Base-by-base conservation (phyloP, 2,329 filamentous ascomycete species). In the Penicillium brevicompactum region DNA sequence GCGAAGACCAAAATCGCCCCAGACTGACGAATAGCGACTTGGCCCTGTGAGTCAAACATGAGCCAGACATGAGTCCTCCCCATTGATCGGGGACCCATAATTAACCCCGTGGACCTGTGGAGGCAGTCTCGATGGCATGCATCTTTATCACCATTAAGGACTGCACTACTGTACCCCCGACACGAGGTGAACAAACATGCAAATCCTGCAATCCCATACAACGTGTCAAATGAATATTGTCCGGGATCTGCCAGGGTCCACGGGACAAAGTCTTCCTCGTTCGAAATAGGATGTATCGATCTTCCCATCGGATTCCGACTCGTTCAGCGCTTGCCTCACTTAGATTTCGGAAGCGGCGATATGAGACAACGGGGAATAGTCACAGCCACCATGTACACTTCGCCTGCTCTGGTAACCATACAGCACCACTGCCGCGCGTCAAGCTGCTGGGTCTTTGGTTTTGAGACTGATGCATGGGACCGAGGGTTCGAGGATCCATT, bases 351-450 rank as follows among this genome's bases (percentile, higher is more conserved):
- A n/a, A 41, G 38, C n/a, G 21, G 5, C 8, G 21, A 21, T 21
- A 41, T 41, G 38, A 41, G 18, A 18, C 38, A 41, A 2, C 10
- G 16, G 18, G 38, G 21, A 41, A 11, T 41, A 41, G 16, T 8
- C 16, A 41, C 38, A 41, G 38, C 38, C 16, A 41, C 38, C 8
- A 41, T 7, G 38, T 16, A 41, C 5, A 41, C 38, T 41, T 41
- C 38, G 38, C 18, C 16, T 41, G n/a, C 6, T 41, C 38, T 18
- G 21, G 21, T 41, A 41, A 16, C 16, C 18, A 41, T 41, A 41
- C 45, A 41, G 10, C 4, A 10, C n/a, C 21, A 22, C 57, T 50
- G 50, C 51, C 46, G 50, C 55, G 55, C 42, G 55, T 42, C 34
- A 51, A 27, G 21, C 21, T 16, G 32, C 13, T 45, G 8, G 11